These are phyloP conservation scores for Saitozyma sp. DNA, from an alignment of 768 basidiomycete genomes.

Conservation along the genomic window DNA sequence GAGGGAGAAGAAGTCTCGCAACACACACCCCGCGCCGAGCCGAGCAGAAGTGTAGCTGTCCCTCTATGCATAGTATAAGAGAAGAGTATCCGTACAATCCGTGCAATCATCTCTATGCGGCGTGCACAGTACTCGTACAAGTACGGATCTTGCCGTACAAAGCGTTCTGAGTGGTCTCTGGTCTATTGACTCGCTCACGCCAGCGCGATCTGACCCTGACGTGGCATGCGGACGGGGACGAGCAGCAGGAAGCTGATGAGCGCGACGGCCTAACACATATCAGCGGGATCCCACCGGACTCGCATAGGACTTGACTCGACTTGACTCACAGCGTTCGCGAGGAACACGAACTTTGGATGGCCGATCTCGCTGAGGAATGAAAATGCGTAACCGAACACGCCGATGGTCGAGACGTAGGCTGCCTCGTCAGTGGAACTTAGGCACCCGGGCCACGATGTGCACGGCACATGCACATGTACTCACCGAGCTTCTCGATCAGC, in stretches of 20 bases:
- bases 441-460: not conserved
- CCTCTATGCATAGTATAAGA: too few relatives aligned
- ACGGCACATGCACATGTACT: conserved; percentile 3
- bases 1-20: too few relatives aligned
- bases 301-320: not conserved
- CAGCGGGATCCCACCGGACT: not conserved
- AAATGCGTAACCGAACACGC: conserved; percentile 35
- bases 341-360: conserved; percentile 31
- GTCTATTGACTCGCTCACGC: too few relatives aligned
- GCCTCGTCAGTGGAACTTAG: not conserved
- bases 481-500: conserved; percentile 43
- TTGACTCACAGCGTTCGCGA: conserved; percentile 40
- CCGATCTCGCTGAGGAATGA: conserved; percentile 30
- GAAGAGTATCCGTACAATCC: too few relatives aligned
- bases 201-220: not conserved
- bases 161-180: too few relatives aligned
- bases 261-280: conserved; percentile 1
- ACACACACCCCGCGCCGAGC: too few relatives aligned
- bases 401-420: conserved; percentile 36
- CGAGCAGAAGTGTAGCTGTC: too few relatives aligned
- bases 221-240: conserved; percentile 6
- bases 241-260: conserved; percentile 3
- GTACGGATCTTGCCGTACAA: too few relatives aligned
- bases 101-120: too few relatives aligned
- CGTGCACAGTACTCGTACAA: too few relatives aligned